phyloP scores from a whole-genome alignment of 2,329 filamentous ascomycete genomes.

The Claviceps fusiformis region DNA sequence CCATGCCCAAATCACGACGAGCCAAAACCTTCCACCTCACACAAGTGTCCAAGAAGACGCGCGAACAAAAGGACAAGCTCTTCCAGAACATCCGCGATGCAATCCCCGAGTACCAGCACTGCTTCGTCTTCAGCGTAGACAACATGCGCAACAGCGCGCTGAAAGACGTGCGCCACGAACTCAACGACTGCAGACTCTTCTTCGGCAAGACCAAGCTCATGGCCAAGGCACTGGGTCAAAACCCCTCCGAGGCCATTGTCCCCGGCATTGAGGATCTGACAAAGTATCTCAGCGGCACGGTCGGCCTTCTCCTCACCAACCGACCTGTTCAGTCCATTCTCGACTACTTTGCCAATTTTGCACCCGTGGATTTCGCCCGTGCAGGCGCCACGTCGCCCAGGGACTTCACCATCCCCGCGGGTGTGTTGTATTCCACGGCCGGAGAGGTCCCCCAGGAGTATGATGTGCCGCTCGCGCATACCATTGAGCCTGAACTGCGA shows the following conservation, averaged over 20 bases:
- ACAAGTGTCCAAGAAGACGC: slow-evolving; percentile 81
- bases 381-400: slow-evolving; percentile 65
- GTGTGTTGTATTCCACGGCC: slow-evolving; percentile 66
- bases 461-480: slow-evolving; percentile 78
- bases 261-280: slow-evolving; percentile 61
- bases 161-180: slow-evolving; percentile 76
- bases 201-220: slow-evolving; percentile 99
- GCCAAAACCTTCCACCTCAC: slow-evolving; percentile 79
- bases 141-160: slow-evolving; percentile 98
- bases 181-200: slow-evolving; percentile 69
- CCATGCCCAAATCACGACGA: slow-evolving; percentile 95
- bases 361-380: slow-evolving; percentile 78
- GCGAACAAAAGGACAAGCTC: slow-evolving; percentile 81
- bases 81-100: slow-evolving; percentile 80
- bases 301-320: slow-evolving; percentile 84
- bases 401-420: slow-evolving; percentile 67
- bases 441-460: slow-evolving; percentile 69
- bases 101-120: slow-evolving; percentile 73
- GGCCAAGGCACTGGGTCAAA: slow-evolving; percentile 79
- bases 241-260: slow-evolving; percentile 64
- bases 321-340: slow-evolving; percentile 53
- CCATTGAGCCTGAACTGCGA: slow-evolving; percentile 78
- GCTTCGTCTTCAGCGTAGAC: slow-evolving; percentile 86
- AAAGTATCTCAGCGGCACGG: slow-evolving; percentile 61
- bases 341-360: slow-evolving; percentile 58